Evolutionary conservation across 176 grass and related monocot genomes (phyloP).

Genomic region (Puya raimondii): DNA sequence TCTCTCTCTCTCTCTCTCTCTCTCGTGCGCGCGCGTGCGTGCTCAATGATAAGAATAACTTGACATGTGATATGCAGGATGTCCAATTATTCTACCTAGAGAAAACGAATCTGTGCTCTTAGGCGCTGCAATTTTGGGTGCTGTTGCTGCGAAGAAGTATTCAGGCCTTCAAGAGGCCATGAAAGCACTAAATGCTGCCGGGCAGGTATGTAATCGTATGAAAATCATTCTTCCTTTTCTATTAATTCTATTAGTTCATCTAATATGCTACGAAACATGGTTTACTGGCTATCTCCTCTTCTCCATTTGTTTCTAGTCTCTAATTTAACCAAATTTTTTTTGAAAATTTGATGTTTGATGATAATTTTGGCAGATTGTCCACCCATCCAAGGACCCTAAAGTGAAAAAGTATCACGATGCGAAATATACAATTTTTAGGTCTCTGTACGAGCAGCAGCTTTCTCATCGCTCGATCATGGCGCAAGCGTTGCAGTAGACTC

Average conservation of each 20-base stretch:
- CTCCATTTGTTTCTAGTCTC: too few relatives aligned
- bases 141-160: conserved; percentile 78
- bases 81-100: conserved; percentile 77
- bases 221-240: too few relatives aligned
- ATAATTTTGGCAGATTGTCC: conserved; percentile 46
- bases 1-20: not conserved
- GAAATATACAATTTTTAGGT: conserved; percentile 83
- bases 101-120: conserved; percentile 89
- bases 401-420: conserved; percentile 85
- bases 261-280: too few relatives aligned
- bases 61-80: conserved; percentile 43
- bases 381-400: conserved; percentile 56
- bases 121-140: conserved; percentile 80
- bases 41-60: conserved; percentile 1
- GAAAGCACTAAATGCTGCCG: conserved; percentile 80
- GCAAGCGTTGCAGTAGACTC: conserved; percentile 46
- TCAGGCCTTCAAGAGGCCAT: conserved; percentile 54
- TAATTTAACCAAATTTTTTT: not conserved
- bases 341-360: not conserved
- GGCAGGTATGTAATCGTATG: conserved; percentile 33
- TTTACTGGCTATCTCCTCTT: too few relatives aligned
- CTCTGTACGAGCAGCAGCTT: conserved; percentile 78
- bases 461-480: conserved; percentile 48
- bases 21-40: too few relatives aligned
- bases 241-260: too few relatives aligned